phyloP scores from a whole-genome alignment of 345 rosid genomes.

The Pistacia vera region DNA sequence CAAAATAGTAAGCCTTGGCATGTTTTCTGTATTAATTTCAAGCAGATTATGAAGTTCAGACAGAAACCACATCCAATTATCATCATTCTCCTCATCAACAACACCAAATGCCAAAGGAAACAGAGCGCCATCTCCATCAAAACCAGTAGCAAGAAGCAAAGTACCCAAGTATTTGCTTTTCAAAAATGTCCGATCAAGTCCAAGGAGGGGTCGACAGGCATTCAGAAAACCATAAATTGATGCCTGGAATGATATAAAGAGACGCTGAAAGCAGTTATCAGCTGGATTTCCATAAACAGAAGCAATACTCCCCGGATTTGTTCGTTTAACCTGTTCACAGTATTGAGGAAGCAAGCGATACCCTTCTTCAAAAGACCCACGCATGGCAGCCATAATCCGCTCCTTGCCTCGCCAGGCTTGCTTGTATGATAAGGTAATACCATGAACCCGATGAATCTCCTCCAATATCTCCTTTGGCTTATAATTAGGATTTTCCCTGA shows the following conservation, averaged over 20 bases:
- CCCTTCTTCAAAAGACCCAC: slow-evolving; percentile 99
- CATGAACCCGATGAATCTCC: slow-evolving; percentile 95
- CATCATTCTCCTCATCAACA: slow-evolving; percentile 94
- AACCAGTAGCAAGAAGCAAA: slow-evolving; percentile 90
- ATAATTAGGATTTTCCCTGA: slow-evolving; percentile 90
- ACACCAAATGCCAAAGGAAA: slow-evolving; percentile 97
- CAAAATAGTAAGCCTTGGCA: slow-evolving; percentile 94
- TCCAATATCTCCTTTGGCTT: slow-evolving; percentile 97
- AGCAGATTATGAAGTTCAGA: slow-evolving; percentile 93
- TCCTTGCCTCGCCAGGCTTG: slow-evolving; percentile 99
- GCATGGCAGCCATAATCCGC: slow-evolving; percentile 96
- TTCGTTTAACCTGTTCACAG: slow-evolving; percentile 87
- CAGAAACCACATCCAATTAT: slow-evolving; percentile 99
- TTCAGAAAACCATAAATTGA: slow-evolving; percentile 93
- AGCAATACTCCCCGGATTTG: slow-evolving; percentile 92
- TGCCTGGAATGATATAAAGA: slow-evolving; percentile 96
- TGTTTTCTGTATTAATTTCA: slow-evolving; percentile 91
- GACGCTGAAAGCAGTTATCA: slow-evolving; percentile 90
- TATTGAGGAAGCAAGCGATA: slow-evolving; percentile 93
- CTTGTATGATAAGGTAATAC: slow-evolving; percentile 92
- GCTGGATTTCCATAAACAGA: slow-evolving; percentile 75
- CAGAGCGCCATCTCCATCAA: slow-evolving; percentile 93
- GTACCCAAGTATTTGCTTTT: slow-evolving; percentile 97
- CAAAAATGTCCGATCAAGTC: slow-evolving; percentile 80
- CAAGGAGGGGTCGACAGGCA: slow-evolving; percentile 95